Conservation (phyloP, 371 early-diverging fungal species). For the Choanephora cucurbitarum region DNA sequence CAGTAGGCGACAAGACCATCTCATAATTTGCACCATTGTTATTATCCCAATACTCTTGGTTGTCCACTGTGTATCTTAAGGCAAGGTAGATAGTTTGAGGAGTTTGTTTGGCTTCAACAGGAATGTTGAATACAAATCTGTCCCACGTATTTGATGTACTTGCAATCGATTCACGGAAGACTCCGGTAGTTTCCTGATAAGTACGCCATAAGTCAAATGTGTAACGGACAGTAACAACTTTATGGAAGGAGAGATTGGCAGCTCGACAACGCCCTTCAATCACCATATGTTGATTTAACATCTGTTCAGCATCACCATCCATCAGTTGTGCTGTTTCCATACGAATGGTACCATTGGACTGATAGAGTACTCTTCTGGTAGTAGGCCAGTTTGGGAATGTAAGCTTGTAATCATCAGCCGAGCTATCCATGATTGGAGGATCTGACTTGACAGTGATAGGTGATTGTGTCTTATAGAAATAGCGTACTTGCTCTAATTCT, state of each 20-base stretch:
- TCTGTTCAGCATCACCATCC: slow-evolving; percentile 31
- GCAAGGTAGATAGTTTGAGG: slow-evolving; percentile 30
- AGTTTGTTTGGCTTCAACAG: slow-evolving; percentile 42
- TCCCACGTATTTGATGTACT: slow-evolving; percentile 43
- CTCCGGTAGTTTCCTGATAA: slow-evolving; percentile 56
- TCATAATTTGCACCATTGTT: slow-evolving; percentile 75
- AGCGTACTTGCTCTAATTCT: slow-evolving; percentile 20
- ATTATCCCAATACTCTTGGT: slow-evolving; percentile 81
- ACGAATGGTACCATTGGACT: slow-evolving; percentile 26
- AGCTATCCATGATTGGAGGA: slow-evolving; percentile 25
- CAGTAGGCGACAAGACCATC: slow-evolving; percentile 32
- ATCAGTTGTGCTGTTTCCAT: slow-evolving; percentile 35
- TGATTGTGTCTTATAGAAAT: slow-evolving; percentile 32
- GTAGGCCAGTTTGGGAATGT: slow-evolving; percentile 21
- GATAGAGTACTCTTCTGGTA: slow-evolving; percentile 8
- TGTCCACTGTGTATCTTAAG: slow-evolving; percentile 55
- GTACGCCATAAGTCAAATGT: slow-evolving; percentile 75
- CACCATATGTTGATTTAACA: slow-evolving; percentile 24
- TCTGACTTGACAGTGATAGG: slow-evolving; percentile 48
- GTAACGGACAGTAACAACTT: slow-evolving; percentile 69
- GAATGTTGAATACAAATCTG: slow-evolving; percentile 33
- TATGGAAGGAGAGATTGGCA: slow-evolving; percentile 76
- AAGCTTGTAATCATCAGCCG: slow-evolving; percentile 18
- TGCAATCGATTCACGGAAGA: slow-evolving; percentile 53
- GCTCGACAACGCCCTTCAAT: slow-evolving; percentile 68